Base-by-base conservation (phyloP, 208 protist species). In the Trypanosoma vivax region DNA sequence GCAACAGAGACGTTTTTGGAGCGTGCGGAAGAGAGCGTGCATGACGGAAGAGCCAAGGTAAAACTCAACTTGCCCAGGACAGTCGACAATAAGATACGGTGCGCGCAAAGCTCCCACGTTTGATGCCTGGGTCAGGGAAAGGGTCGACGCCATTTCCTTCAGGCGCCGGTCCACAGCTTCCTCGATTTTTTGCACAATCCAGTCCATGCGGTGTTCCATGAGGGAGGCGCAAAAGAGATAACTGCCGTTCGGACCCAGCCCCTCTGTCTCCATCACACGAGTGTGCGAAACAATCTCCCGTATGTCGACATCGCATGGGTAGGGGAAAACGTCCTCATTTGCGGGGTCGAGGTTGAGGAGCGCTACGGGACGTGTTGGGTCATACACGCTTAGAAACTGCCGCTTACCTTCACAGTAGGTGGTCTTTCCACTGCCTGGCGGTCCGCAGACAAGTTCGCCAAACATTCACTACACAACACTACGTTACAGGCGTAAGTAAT, bases 51-150 rank as follows among this genome's bases (percentile, higher is more conserved):
- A 80, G 67, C 98, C 88, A 19, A 97, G 82, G 65, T 99, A 99
- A 27, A 99, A 94, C 77, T 99, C 98, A 11, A 99, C 96, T 75
- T 99, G 98, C 5, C 98, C 98, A 0, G 98, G 98, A 57, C 86
- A 98, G 79, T 99, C 98, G 39, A 99, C 92, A 27, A 99, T 61
- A 7, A 99, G 50, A 58, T 96, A 88, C 35, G 88, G 93, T 14
- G 74, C 69, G 13, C 75, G 67, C 28, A 6, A 46, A 46, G n/a
- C 70, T 35, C 33, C 37, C 48, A 53, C 24, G 5, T 11, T 41
- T 35, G 1, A 16, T 13, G 21, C 33, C 34, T 29, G 46, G 16
- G 31, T 43, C 24, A 28, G 10, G 14, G 40, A n/a, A 16, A 50
- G 21, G 6, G 58, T 28, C 13, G 28, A 55, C 10, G 63, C 39